Conservation (phyloP, 768 basidiomycete species). For the Amanita jacksonii region DNA sequence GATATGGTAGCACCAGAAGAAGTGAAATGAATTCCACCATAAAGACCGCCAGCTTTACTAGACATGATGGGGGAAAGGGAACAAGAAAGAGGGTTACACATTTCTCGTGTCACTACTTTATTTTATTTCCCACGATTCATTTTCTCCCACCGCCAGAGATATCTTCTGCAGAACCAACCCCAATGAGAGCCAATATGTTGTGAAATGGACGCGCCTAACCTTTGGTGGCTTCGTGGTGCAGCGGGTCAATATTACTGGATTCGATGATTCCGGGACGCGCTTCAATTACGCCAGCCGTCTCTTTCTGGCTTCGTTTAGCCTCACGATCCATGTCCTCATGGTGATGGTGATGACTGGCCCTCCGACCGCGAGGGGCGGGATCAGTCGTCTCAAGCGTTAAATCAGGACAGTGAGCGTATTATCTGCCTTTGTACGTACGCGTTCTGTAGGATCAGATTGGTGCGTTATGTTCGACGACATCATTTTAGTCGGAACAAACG, state of each 20-base stretch:
- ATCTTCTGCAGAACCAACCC: constrained; percentile 22
- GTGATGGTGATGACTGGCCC: constrained; percentile 2
- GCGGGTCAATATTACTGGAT: constrained; percentile 40
- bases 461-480: constrained; percentile 1
- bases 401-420: neutral
- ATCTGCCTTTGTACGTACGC: constrained; percentile 25
- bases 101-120: constrained; percentile 8
- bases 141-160: no score
- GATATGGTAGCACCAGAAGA: constrained; percentile 46
- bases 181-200: neutral
- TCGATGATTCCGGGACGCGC: constrained; percentile 49
- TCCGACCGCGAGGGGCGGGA: neutral
- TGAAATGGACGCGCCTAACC: constrained; percentile 11
- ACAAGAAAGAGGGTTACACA: constrained; percentile 7
- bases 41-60: constrained; percentile 74
- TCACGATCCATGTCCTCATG: constrained; percentile 23
- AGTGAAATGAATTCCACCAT: constrained; percentile 82
- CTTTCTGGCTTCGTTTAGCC: constrained; percentile 28
- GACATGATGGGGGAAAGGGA: constrained; percentile 42
- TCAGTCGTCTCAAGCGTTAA: neutral
- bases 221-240: constrained; percentile 35
- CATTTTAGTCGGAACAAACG: neutral
- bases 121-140: constrained; percentile 9
- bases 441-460: constrained; percentile 13
- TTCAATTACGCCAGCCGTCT: constrained; percentile 41